phyloP scores from a whole-genome alignment of 1,284 basidiomycete genomes.

The Xerocomus nothofagi region DNA sequence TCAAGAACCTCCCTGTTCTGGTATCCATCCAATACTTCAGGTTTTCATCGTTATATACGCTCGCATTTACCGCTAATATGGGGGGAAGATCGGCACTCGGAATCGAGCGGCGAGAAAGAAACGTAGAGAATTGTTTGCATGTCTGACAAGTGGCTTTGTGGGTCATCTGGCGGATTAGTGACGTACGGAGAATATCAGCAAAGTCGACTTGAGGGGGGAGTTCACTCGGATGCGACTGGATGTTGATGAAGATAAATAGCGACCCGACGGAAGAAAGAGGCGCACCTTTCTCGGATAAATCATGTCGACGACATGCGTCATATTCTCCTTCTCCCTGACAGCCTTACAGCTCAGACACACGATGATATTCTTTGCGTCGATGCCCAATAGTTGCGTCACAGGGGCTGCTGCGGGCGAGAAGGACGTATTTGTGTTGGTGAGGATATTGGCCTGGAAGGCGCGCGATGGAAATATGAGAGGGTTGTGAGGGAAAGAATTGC shows the following conservation, averaged over 20 bases:
- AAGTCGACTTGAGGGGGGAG: slow-evolving; percentile 57
- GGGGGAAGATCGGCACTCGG: slow-evolving; percentile 73
- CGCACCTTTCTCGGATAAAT: slow-evolving; percentile 81
- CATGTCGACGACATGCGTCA: slow-evolving; percentile 85
- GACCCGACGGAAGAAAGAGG: not conserved
- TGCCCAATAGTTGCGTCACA: slow-evolving; percentile 79
- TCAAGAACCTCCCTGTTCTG: slow-evolving; percentile 46
- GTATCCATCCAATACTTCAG: slow-evolving; percentile 78
- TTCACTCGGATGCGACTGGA: slow-evolving; percentile 50
- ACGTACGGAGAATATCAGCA: slow-evolving; percentile 68
- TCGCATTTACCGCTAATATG: slow-evolving; percentile 87
- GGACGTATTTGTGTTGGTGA: slow-evolving; percentile 13
- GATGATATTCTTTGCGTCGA: slow-evolving; percentile 73
- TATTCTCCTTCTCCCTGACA: slow-evolving; percentile 68
- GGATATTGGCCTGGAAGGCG: slow-evolving; percentile 18
- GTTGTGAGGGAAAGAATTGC: slow-evolving; percentile 62
- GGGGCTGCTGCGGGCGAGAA: slow-evolving; percentile 53
- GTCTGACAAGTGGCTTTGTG: slow-evolving; percentile 85
- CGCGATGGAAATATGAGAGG: slow-evolving; percentile 46
- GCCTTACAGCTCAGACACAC: slow-evolving; percentile 78
- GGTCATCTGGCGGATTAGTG: slow-evolving; percentile 78
- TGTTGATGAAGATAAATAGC: not conserved
- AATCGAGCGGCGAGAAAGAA: slow-evolving; percentile 74
- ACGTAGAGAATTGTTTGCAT: slow-evolving; percentile 77
- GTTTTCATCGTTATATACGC: slow-evolving; percentile 76